Evolutionary conservation across 192 early-diverging fungal genomes (phyloP), one percentile per base, ranked within the genome.

Genomic region (Chytriomyces hyalinus): DNA sequence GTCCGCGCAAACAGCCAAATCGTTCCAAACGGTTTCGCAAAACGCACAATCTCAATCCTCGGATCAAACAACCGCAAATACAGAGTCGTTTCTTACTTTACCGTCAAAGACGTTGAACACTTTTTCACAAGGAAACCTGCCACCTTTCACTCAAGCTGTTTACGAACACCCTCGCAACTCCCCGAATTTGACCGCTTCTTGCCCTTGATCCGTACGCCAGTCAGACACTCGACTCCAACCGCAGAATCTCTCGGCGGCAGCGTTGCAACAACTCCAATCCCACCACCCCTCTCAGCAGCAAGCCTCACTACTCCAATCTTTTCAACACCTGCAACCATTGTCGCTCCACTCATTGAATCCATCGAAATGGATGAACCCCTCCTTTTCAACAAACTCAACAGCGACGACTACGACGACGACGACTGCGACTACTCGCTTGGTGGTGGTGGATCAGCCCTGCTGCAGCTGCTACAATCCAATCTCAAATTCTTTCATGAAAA

Each of bases 21-120:
- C 11, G 45, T 44, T 3, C n/a, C 3, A 11, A 22, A 70, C n/a
- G 68, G 68, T 4, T 45, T 70, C 49, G 9, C 9, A 13, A 70
- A 70, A 28, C 10, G n/a, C 49, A 53, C 68, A 17, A 20, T 70
- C 49, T 20, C 49, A 7, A 22, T 70, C 10, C 13, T 44, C 7
- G 68, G 68, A 17, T 53, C 49, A 10, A 53, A 70, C 47, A 20
- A 22, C 47, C 47, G 53, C 17, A 28, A 13, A 70, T 70, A 70
- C 68, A 47, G 68, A 11, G 50, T 70, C 22, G 36, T 70, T 28
- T 53, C 48, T 4, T 70, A 70, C 24, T 70, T 53, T 5, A 1
- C 8, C 10, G 22, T 24, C 20, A 17, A 51, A 51, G 68, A 70
- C n/a, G 49, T 70, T 6, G 11, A 49, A 51, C 49, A 70, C 68